Evolutionary conservation across 495 filamentous ascomycete species (phyloP).

Genomic region (Podospora anserina): DNA sequence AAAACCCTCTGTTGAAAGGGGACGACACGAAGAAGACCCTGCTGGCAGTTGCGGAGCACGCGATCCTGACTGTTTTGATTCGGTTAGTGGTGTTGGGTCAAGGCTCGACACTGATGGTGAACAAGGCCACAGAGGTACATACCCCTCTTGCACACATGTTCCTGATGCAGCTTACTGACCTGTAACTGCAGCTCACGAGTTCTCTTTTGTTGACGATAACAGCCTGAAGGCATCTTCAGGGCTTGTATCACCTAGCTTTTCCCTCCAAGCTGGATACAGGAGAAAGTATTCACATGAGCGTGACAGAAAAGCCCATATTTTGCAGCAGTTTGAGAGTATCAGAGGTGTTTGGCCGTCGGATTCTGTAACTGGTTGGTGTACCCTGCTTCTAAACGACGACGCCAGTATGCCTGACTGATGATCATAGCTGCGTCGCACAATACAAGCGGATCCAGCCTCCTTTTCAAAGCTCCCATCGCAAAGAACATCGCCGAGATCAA

Average conservation of each 20-base stretch:
- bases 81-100: background rate
- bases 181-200: background rate
- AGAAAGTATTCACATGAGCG: background rate
- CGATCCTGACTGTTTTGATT: background rate
- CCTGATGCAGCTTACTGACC: background rate
- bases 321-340: background rate
- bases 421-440: background rate
- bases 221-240: background rate
- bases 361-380: background rate
- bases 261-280: background rate
- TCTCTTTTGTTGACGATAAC: background rate
- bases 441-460: background rate
- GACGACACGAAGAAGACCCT: background rate
- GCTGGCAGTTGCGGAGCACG: background rate
- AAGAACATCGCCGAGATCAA: background rate
- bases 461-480: too few species aligned
- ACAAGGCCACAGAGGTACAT: background rate
- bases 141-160: background rate
- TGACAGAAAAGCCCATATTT: background rate
- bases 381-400: background rate
- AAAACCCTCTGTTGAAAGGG: background rate
- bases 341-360: background rate
- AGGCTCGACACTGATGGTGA: background rate
- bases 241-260: background rate
- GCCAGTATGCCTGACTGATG: background rate